Evolutionary conservation across 345 rosid genomes (phyloP), one percentile per base, ranked within the genome.

Genomic region (Eucalyptus brandiana): DNA sequence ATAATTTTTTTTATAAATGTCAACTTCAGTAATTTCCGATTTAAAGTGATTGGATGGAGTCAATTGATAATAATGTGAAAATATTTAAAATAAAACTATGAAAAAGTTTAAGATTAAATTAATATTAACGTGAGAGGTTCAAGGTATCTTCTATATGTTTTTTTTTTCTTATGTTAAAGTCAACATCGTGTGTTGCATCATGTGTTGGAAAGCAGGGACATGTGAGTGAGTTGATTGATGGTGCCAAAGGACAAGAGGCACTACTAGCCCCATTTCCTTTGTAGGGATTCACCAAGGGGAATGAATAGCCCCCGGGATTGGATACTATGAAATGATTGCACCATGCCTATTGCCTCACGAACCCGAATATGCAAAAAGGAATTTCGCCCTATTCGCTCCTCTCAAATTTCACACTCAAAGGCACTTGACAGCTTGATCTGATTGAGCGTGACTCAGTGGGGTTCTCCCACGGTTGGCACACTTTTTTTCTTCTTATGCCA

Each of bases 21-120:
- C 14, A 56, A 56, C 12, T 9, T 56, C 2, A 1, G 13, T 56
- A 23, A 23, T 56, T 56, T 56, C 1, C 0, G 0, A 2, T 1
- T 56, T 56, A 56, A 56, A 56, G 23, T 4, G 30, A 56, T 0
- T 0, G 1, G 0, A 56, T 9, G 1, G 3, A 56, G 3, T 56
- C 0, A 24, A 56, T 9, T 0, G 62, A 56, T 56, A 56, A 23
- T 56, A 56, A 24, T 4, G 8, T 56, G 0, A 56, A 10, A 56
- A 24, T 56, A 9, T 24, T 56, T 56, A 56, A 24, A 10, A 4
- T 24, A 10, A 10, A 8, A 24, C 1, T 24, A 10, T 24, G 28
- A 56, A 56, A 23, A 56, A 11, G 0, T 56, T 9, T 56, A 56
- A 24, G 6, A 24, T 23, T 56, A 56, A 56, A 56, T 56, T 56